Conservation (phyloP, 2,329 filamentous ascomycete species). For the Ophiosphaerella korrae region DNA sequence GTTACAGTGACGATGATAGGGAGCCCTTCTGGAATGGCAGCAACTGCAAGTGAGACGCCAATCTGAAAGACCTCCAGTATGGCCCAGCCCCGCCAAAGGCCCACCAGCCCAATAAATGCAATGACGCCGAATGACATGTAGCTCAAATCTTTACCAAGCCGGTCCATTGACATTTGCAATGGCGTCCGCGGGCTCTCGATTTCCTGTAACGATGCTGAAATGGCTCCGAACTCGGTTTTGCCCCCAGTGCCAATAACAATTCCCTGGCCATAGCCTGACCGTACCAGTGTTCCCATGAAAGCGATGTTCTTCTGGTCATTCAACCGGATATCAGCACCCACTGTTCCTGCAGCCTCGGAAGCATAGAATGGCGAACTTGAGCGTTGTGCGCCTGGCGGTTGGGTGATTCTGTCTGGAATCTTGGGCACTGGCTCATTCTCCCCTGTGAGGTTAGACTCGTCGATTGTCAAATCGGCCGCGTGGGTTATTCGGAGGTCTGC, state of each 20-base stretch:
- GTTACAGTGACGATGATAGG: slow-evolving; percentile 99
- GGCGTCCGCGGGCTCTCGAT: slow-evolving; percentile 96
- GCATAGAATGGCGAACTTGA: slow-evolving; percentile 63
- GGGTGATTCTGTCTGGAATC: slow-evolving; percentile 65
- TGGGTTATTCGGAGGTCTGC: slow-evolving; percentile 94
- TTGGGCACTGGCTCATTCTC: slow-evolving; percentile 94
- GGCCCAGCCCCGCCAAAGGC: slow-evolving; percentile 85
- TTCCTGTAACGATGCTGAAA: slow-evolving; percentile 89
- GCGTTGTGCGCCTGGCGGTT: slow-evolving; percentile 48
- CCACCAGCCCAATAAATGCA: slow-evolving; percentile 87
- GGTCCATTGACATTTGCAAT: slow-evolving; percentile 94
- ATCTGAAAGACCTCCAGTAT: slow-evolving; percentile 96
- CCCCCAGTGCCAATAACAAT: slow-evolving; percentile 97
- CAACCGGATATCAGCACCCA: slow-evolving; percentile 68
- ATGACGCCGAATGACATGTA: slow-evolving; percentile 97
- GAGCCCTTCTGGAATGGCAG: slow-evolving; percentile 92
- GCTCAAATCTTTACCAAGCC: slow-evolving; percentile 93
- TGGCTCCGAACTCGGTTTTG: slow-evolving; percentile 93
- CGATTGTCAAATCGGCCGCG: slow-evolving; percentile 87
- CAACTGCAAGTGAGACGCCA: slow-evolving; percentile 93
- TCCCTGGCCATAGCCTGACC: slow-evolving; percentile 92
- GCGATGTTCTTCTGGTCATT: slow-evolving; percentile 88
- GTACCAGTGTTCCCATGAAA: slow-evolving; percentile 96
- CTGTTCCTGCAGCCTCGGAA: slow-evolving; percentile 62
- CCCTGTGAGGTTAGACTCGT: slow-evolving; percentile 94